phyloP scores from a whole-genome alignment of 2,329 filamentous ascomycete genomes.

The Clonostachys chloroleuca region DNA sequence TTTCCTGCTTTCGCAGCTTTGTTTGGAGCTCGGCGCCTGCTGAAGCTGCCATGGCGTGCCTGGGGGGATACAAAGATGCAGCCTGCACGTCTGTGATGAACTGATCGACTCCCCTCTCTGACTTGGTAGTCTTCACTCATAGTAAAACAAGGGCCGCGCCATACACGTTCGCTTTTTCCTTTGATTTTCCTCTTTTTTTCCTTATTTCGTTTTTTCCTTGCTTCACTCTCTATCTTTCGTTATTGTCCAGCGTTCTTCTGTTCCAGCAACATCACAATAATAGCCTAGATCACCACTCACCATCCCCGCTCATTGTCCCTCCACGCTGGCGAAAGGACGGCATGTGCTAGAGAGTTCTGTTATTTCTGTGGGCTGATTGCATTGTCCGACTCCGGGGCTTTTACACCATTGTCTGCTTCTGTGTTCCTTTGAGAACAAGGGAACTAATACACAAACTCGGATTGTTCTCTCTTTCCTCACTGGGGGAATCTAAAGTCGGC shows the following conservation, averaged over 20 bases:
- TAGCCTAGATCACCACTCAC: not conserved
- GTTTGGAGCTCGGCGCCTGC: slow-evolving; percentile 1
- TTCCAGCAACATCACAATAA: not conserved
- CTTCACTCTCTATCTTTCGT: slow-evolving; percentile 2
- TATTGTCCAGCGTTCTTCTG: slow-evolving; percentile 5
- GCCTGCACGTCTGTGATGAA: not conserved
- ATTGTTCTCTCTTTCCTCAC: too few relatives aligned
- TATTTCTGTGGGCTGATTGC: too few relatives aligned
- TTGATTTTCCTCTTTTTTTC: slow-evolving; percentile 1
- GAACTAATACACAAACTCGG: too few relatives aligned
- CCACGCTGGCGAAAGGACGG: too few relatives aligned
- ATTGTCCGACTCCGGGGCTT: too few relatives aligned
- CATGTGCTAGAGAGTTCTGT: too few relatives aligned
- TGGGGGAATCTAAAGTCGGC: too few relatives aligned
- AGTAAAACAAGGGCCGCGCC: not conserved
- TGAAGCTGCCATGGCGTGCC: not conserved
- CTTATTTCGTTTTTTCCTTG: slow-evolving; percentile 2
- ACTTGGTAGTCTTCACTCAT: not conserved
- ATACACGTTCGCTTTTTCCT: not conserved
- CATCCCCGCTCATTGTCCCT: not conserved
- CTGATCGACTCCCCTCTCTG: not conserved
- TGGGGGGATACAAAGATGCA: not conserved
- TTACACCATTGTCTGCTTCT: too few relatives aligned
- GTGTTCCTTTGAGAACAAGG: too few relatives aligned
- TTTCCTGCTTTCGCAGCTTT: slow-evolving; percentile 1